Evolutionary conservation across 2,329 filamentous ascomycete species (phyloP), one percentile per base, ranked within the genome.

Genomic region (Fusarium sp.): DNA sequence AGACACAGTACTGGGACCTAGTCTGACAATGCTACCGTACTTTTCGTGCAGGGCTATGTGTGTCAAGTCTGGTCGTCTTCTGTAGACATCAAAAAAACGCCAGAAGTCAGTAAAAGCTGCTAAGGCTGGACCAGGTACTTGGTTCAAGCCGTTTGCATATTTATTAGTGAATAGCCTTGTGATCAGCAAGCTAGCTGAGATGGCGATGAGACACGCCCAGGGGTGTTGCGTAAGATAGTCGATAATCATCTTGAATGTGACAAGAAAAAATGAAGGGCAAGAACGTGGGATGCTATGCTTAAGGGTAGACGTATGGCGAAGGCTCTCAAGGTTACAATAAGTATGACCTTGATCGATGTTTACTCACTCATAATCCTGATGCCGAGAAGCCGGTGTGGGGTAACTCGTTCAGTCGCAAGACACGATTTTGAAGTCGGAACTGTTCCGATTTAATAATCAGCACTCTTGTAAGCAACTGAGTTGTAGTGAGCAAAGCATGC

Each of bases 31-130:
- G 6, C 15, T 37, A 1, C 65, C 65, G 15, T 66, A 45, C 14
- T 41, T 55, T 2, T 60, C 45, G n/a, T 69, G 67, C 0, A 69
- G 45, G 9, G 40, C n/a, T 17, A 69, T 52, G 6, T 68, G 67
- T 5, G 40, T 41, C n/a, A 65, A 9, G 0, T 69, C 65, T 17
- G 66, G 56, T 30, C 66, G 45, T 11, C 61, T 55, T 13, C 53
- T 26, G 45, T 58, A 62, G 0, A 68, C 66, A 9, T 62, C 39
- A 1, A 59, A 37, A 11, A 69, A 43, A 5, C 66, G 48, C 66
- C 66, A 69, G 13, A 56, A 17, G 3, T 69, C 65, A 1, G 35
- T 65, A 5, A 62, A 41, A 0, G 56, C 14, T 1, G 66, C 66
- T 15, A 69, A 28, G 8, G 28, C 28, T 2, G 66, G 66, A 0